These are phyloP conservation scores for Trichophyton verrucosum DNA, from an alignment of 2,329 filamentous ascomycete species.

Conservation along the genomic window DNA sequence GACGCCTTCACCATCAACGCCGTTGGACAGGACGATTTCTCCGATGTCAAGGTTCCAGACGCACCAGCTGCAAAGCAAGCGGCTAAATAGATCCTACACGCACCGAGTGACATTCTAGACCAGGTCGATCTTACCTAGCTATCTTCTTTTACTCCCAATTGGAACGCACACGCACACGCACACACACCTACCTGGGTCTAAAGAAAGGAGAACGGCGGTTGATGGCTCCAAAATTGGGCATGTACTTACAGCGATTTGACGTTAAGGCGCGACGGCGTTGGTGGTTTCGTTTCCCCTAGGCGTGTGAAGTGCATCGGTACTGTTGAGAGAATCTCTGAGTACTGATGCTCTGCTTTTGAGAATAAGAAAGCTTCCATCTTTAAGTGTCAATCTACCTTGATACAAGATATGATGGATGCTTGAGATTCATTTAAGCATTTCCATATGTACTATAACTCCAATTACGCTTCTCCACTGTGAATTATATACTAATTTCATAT, in stretches of 20 bases:
- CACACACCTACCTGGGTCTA: background rate
- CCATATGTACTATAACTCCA: background rate
- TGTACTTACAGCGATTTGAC: background rate
- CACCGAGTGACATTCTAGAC: background rate
- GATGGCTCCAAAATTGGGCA: background rate
- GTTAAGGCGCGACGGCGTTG: background rate
- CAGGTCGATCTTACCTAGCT: background rate
- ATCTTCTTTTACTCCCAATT: background rate
- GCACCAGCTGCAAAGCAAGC: background rate
- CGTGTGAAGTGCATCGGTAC: background rate
- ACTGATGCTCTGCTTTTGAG: background rate
- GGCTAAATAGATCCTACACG: background rate
- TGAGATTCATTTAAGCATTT: background rate
- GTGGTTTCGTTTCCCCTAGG: background rate
- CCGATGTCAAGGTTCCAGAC: conserved; percentile 78
- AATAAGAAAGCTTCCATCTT: too few species aligned
- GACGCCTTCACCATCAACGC: conserved; percentile 64
- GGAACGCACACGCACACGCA: too few species aligned
- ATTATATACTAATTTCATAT: background rate
- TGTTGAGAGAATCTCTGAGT: background rate
- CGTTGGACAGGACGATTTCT: conserved; percentile 92
- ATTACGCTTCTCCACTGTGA: background rate
- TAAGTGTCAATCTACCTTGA: too few species aligned
- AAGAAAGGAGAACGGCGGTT: background rate
- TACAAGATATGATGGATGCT: too few species aligned